A percentile compares a stretch with the other conserved stretches of the same genome.
phyloP scores from a whole-genome alignment of 2,329 filamentous ascomycete species.

The Xylariaceae sp. region DNA sequence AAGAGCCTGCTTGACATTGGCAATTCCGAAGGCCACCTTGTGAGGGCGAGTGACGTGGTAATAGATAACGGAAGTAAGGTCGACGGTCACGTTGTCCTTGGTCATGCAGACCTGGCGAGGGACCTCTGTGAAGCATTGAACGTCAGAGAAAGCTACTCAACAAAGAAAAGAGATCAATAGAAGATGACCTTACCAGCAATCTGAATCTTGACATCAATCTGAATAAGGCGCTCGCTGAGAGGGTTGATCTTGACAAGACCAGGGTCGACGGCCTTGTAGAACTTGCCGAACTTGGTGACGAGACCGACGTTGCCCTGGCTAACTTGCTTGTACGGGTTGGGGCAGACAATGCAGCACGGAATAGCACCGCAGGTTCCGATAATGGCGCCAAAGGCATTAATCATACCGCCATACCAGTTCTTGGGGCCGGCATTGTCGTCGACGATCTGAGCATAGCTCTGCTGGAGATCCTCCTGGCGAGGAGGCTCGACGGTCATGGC shows the following conservation, averaged over 20 bases:
- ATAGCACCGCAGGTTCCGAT: conserved; percentile 80
- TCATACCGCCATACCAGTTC: conserved; percentile 84
- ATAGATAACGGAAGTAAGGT: conserved; percentile 96
- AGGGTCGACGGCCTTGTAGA: conserved; percentile 93
- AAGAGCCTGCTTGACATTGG: conserved; percentile 91
- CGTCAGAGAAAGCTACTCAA: neutral
- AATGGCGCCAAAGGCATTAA: conserved; percentile 67
- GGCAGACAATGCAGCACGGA: conserved; percentile 86
- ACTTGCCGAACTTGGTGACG: conserved; percentile 90
- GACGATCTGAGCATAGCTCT: conserved; percentile 64
- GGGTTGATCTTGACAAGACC: conserved; percentile 97
- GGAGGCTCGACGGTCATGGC: conserved; percentile 74
- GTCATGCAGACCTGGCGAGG: conserved; percentile 98
- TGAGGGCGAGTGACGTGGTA: conserved; percentile 95
- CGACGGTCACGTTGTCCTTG: conserved; percentile 95
- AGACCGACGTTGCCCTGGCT: conserved; percentile 90
- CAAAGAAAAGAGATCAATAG: neutral
- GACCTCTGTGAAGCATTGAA: conserved; percentile 54
- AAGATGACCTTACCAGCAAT: conserved; percentile 54
- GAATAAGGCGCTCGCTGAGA: conserved; percentile 79
- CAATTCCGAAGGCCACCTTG: conserved; percentile 94
- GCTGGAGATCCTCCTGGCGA: conserved; percentile 76
- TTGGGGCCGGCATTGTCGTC: conserved; percentile 63
- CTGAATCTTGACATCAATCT: conserved; percentile 98
- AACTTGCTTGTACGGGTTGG: conserved; percentile 93